Conservation (phyloP, 805 yeast genomes). For the Starmerella asiatica region DNA sequence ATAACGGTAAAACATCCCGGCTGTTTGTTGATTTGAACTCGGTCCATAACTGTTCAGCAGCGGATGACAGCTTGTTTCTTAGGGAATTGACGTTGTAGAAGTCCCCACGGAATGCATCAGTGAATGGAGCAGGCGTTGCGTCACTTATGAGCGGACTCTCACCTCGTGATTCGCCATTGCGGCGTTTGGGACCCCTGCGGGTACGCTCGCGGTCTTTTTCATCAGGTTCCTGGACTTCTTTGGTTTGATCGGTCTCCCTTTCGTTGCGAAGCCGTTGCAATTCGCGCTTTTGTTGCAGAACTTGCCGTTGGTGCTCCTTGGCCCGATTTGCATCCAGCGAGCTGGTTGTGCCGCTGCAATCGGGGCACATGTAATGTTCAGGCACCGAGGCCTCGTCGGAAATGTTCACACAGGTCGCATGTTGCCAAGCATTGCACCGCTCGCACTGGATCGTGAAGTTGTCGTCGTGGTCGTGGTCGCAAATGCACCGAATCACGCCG, state of each 20-base stretch:
- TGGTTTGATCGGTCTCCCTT: constrained; percentile 1
- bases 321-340: constrained; percentile 35
- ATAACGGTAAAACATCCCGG: neutral
- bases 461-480: constrained; percentile 81
- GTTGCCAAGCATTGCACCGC: constrained; percentile 87
- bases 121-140: too few species aligned
- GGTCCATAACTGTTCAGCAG: neutral
- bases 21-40: neutral
- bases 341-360: constrained; percentile 44
- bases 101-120: constrained; percentile 1
- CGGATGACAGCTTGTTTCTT: constrained; percentile 2
- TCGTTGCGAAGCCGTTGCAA: neutral
- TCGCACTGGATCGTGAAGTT: constrained; percentile 94
- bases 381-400: constrained; percentile 61
- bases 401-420: constrained; percentile 78
- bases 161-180: neutral
- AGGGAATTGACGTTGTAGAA: constrained; percentile 4
- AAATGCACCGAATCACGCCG: constrained; percentile 78
- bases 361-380: constrained; percentile 66
- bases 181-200: neutral
- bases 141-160: neutral
- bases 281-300: constrained; percentile 9
- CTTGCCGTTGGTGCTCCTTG: constrained; percentile 29
- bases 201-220: neutral
- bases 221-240: constrained; percentile 2